A percentile compares a stretch with the other conserved stretches of the same genome.
These are phyloP conservation scores for Leptographium wingfieldii DNA, from an alignment of 2,329 filamentous ascomycete genomes.

Conservation along the genomic window DNA sequence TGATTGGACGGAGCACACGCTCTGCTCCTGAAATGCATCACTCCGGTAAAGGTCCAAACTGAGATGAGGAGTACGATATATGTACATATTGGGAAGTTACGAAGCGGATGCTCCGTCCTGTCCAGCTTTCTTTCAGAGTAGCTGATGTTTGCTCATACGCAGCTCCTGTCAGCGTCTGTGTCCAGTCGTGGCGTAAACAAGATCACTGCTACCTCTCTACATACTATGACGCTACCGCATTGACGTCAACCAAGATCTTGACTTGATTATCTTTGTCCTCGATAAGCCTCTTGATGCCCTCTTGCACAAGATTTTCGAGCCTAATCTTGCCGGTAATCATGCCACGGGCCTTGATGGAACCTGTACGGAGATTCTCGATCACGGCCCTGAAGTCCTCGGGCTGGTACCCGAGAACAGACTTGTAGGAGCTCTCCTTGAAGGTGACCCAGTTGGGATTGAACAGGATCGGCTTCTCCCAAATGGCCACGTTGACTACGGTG, in stretches of 20 bases:
- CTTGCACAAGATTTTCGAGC: slow-evolving; percentile 1
- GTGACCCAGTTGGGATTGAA: slow-evolving; percentile 4
- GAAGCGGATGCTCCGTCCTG: no score
- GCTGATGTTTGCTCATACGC: no score
- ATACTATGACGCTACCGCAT: neutral
- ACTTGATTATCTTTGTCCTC: slow-evolving; percentile 4
- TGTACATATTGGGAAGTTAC: no score
- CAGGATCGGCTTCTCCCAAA: slow-evolving; percentile 3
- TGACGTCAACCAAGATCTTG: slow-evolving; percentile 2
- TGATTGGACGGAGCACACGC: no score
- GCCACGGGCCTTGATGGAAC: neutral
- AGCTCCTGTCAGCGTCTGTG: no score
- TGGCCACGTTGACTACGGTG: slow-evolving; percentile 4
- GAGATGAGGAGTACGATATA: no score
- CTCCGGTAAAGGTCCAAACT: no score
- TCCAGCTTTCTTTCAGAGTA: no score
- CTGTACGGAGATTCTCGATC: neutral
- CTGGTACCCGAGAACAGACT: slow-evolving; percentile 3
- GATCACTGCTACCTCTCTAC: no score
- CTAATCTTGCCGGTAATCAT: slow-evolving; percentile 3
- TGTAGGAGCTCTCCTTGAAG: neutral
- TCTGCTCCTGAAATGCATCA: no score
- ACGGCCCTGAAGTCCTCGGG: slow-evolving; percentile 1
- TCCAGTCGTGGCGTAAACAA: no score
- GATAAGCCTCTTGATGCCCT: slow-evolving; percentile 3